Percentiles rank a stretch among this genome's conserved stretches.
Conservation (phyloP, 1,139 yeast species). For the Scheffersomyces titani region DNA sequence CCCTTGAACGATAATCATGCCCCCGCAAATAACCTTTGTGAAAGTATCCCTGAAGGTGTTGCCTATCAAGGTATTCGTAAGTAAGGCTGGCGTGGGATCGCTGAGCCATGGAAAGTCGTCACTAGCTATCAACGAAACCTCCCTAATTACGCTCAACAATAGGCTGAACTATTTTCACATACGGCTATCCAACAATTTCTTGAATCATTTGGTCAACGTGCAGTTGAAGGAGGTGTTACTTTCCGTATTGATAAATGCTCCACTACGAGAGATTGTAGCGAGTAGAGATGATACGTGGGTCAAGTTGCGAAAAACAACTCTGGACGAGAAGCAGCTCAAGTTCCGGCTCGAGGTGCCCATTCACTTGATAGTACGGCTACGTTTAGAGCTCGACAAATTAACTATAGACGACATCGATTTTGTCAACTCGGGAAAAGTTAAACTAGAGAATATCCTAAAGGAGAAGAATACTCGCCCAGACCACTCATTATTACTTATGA, state of each 20-base stretch:
- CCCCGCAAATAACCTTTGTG: slow-evolving; percentile 18
- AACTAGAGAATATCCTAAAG: not conserved
- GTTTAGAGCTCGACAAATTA: not conserved
- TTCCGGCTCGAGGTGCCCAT: not conserved
- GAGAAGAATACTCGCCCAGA: not conserved
- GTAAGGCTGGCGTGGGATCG: slow-evolving; percentile 2
- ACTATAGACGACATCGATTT: not conserved
- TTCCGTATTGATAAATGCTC: slow-evolving; percentile 6
- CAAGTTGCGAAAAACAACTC: not conserved
- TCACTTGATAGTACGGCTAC: not conserved
- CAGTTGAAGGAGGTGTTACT: slow-evolving; percentile 8
- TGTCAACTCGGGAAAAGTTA: not conserved
- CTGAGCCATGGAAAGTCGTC: slow-evolving; percentile 4
- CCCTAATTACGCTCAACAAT: slow-evolving; percentile 16
- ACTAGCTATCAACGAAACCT: slow-evolving; percentile 17
- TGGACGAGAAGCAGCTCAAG: not conserved
- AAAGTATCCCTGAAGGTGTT: slow-evolving; percentile 8
- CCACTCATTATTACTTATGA: not conserved
- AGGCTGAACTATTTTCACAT: slow-evolving; percentile 13
- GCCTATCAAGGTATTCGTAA: slow-evolving; percentile 17
- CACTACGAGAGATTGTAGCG: slow-evolving; percentile 7
- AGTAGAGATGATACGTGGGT: slow-evolving; percentile 1
- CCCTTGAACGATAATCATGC: slow-evolving; percentile 8
- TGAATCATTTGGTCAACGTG: slow-evolving; percentile 12
- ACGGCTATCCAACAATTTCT: slow-evolving; percentile 15